A percentile compares a stretch with the other conserved stretches of the same genome.
These are phyloP conservation scores for Colletotrichum sp. DNA, from an alignment of 2,329 filamentous ascomycete genomes.

Conservation along the genomic window DNA sequence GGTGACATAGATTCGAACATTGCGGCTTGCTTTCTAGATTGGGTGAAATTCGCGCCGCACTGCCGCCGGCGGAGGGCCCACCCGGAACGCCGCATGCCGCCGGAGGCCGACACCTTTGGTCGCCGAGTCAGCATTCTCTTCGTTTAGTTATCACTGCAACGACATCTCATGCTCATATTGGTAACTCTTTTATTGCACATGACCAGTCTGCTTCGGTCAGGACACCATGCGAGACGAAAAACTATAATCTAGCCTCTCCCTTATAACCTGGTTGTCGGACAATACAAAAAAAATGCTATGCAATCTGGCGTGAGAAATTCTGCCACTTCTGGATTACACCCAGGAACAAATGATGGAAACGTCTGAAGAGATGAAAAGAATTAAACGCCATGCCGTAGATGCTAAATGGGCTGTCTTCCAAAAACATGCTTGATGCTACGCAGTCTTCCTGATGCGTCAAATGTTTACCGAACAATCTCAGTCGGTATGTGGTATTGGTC, in stretches of 20 bases:
- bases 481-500: neutral
- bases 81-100: neutral
- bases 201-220: neutral
- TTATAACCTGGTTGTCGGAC: neutral
- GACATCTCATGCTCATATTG: neutral
- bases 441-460: neutral
- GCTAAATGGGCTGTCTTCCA: neutral
- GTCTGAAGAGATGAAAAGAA: neutral
- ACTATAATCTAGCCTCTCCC: neutral
- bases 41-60: neutral
- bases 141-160: neutral
- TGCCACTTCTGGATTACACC: neutral
- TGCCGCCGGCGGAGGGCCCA: neutral
- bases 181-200: neutral
- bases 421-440: neutral
- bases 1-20: neutral
- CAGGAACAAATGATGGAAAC: neutral
- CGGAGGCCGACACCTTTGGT: neutral
- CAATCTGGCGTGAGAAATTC: neutral
- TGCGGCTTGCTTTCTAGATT: neutral
- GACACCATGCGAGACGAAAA: neutral
- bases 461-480: neutral
- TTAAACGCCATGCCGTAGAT: neutral
- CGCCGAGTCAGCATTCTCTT: neutral
- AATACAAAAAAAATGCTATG: neutral